phyloP scores from a whole-genome alignment of 441 rosid genomes.

The Theobroma grandiflorum region DNA sequence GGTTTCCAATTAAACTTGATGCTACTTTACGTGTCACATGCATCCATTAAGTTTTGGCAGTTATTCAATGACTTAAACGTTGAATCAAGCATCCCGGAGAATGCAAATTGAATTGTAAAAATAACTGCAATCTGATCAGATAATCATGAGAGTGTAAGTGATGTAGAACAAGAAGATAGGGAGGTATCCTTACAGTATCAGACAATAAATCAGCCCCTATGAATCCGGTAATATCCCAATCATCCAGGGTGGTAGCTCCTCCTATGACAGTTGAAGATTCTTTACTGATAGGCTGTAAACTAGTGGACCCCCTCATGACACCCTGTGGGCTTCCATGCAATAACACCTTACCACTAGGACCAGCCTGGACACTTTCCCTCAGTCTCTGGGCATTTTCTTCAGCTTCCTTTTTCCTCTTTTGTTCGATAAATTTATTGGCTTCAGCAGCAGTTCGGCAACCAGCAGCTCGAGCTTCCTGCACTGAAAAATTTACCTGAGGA shows the following conservation, averaged over 20 bases:
- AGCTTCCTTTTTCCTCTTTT: constrained; percentile 73
- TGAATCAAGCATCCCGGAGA: background rate
- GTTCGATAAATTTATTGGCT: constrained; percentile 66
- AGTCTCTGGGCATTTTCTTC: constrained; percentile 61
- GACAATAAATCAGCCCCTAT: constrained; percentile 80
- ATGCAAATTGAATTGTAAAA: background rate
- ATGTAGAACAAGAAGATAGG: constrained; percentile 4
- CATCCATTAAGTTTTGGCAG: background rate
- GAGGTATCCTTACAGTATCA: constrained; percentile 62
- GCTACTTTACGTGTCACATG: background rate
- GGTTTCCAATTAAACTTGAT: background rate
- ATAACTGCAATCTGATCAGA: background rate
- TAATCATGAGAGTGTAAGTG: background rate
- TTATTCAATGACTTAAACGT: background rate
- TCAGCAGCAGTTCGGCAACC: constrained; percentile 73
- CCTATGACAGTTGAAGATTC: constrained; percentile 46
- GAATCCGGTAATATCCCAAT: constrained; percentile 84
- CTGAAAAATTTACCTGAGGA: constrained; percentile 1
- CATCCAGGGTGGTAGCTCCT: constrained; percentile 50
- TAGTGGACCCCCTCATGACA: constrained; percentile 40
- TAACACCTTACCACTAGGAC: constrained; percentile 59
- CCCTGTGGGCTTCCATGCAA: constrained; percentile 57
- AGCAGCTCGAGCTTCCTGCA: constrained; percentile 90
- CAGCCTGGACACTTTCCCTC: constrained; percentile 60
- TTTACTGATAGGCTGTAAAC: constrained; percentile 49